phyloP scores from a whole-genome alignment of 2,329 filamentous ascomycete species.

The Colletotrichum siamense region DNA sequence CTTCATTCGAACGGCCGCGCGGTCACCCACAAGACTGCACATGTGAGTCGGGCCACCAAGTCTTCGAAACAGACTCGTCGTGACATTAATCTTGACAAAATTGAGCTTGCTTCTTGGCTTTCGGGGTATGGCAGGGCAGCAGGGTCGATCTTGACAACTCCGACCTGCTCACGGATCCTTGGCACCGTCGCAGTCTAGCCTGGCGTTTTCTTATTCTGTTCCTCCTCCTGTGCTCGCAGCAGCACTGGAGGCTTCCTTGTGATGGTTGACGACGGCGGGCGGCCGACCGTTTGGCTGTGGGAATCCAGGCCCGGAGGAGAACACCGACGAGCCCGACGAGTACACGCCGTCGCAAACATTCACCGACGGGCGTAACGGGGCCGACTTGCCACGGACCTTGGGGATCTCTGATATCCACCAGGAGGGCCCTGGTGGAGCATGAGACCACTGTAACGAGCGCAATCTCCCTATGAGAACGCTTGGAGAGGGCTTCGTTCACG shows the following conservation, averaged over 20 bases:
- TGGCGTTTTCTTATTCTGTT: neutral
- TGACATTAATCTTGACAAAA: neutral
- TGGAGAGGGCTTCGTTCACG: neutral
- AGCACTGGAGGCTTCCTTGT: neutral
- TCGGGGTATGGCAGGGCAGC: neutral
- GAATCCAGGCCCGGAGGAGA: conserved; percentile 2
- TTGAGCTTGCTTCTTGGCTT: neutral
- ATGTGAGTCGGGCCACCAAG: neutral
- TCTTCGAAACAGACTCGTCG: neutral
- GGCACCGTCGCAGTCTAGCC: neutral
- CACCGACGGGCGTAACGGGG: conserved; percentile 14
- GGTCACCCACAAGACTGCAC: neutral
- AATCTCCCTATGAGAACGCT: neutral
- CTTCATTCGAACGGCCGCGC: neutral
- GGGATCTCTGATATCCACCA: conserved; percentile 4
- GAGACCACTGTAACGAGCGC: conserved; percentile 1
- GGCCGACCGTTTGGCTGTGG: neutral
- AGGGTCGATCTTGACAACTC: neutral
- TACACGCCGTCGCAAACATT: conserved; percentile 8
- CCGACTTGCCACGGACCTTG: conserved; percentile 9
- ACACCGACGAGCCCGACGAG: conserved; percentile 15
- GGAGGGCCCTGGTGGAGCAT: conserved; percentile 6
- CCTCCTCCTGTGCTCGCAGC: neutral
- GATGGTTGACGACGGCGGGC: neutral
- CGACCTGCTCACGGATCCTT: neutral